Base-by-base conservation (phyloP, 768 basidiomycete species). In the Krasilnikovozyma curviuscula region DNA sequence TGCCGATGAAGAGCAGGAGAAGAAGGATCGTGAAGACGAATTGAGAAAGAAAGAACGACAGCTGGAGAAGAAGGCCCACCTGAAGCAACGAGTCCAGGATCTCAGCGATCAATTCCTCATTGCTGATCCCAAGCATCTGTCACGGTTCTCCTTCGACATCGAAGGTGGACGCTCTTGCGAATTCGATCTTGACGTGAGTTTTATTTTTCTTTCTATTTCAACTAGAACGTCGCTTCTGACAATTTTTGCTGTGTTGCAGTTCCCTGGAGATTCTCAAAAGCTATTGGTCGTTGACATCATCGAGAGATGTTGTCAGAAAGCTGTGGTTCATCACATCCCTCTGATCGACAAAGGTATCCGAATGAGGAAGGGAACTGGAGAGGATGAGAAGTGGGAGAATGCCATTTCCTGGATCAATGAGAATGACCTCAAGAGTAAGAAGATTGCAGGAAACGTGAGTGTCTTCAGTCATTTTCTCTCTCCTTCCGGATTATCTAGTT, bases 221-320 rank as follows among this genome's bases (percentile, higher is more conserved):
- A n/a, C n/a, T n/a, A n/a, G n/a, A n/a, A n/a, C n/a, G 45, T 19
- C 12, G n/a, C 48, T 31, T 28, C 29, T 46, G 16, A 24, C 40
- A 27, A 29, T 32, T 33, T 45, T 43, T 5, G 24, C 32, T 33
- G 18, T 3, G 37, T 41, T 43, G n/a, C 52, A 97, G 86, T 89
- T 97, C 68, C 69, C 73, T 10, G 74, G 81, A 37, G 77, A 83
- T 57, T 79, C 86, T 62, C 88, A 88, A 10, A 97, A 97, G 65
- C 71, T 98, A 29, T 70, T 98, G 19, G 72, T 98, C 35, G 85
- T 97, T 40, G 91, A 88, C 40, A 77, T 98, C 53, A 73, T 97
- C 48, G 93, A 97, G 63, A 73, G 79, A 46, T 75, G 79, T 10
- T 95, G 89, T 64, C 71, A 77, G 38, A 75, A 75, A 44, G 81